Conservation (phyloP, 495 filamentous ascomycete genomes). For the Sordaria brevicollis region DNA sequence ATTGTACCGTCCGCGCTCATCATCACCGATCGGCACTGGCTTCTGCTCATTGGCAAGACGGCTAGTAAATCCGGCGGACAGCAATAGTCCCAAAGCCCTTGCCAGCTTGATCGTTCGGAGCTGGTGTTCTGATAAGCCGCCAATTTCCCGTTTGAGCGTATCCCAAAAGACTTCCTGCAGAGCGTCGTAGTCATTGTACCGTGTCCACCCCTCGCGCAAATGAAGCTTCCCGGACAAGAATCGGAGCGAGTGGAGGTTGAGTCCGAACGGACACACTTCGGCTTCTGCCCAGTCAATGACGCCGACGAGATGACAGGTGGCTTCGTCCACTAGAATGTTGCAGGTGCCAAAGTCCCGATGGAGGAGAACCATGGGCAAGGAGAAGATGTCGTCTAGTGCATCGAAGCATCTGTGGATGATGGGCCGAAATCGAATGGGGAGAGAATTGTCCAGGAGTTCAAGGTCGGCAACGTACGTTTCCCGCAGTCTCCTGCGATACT, state of each 20-base stretch:
- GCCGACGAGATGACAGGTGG: slow-evolving; percentile 25
- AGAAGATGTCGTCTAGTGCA: slow-evolving; percentile 22
- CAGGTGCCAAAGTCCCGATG: slow-evolving; percentile 26
- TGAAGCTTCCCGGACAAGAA: slow-evolving; percentile 24
- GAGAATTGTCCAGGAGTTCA: slow-evolving; percentile 15
- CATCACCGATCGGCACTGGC: slow-evolving; percentile 27
- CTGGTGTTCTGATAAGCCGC: slow-evolving; percentile 7
- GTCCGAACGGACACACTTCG: slow-evolving; percentile 27
- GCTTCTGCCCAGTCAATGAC: slow-evolving; percentile 35
- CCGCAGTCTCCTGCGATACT: slow-evolving; percentile 12
- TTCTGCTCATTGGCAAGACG: slow-evolving; percentile 26
- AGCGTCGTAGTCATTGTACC: slow-evolving; percentile 25
- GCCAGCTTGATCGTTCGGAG: slow-evolving; percentile 25
- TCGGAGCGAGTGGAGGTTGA: slow-evolving; percentile 29
- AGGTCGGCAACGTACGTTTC: slow-evolving; percentile 21
- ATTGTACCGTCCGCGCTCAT: slow-evolving; percentile 29
- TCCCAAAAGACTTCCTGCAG: slow-evolving; percentile 27
- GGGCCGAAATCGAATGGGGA: slow-evolving; percentile 27
- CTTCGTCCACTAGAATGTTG: slow-evolving; percentile 31
- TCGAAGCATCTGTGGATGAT: slow-evolving; percentile 22
- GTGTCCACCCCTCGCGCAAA: slow-evolving; percentile 26
- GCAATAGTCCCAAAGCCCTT: slow-evolving; percentile 26
- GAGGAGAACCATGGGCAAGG: slow-evolving; percentile 32
- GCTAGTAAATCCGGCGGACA: slow-evolving; percentile 28
- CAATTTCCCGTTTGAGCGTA: slow-evolving; percentile 22